Conservation (phyloP, 768 basidiomycete genomes). For the Clitopilus passeckerianus region DNA sequence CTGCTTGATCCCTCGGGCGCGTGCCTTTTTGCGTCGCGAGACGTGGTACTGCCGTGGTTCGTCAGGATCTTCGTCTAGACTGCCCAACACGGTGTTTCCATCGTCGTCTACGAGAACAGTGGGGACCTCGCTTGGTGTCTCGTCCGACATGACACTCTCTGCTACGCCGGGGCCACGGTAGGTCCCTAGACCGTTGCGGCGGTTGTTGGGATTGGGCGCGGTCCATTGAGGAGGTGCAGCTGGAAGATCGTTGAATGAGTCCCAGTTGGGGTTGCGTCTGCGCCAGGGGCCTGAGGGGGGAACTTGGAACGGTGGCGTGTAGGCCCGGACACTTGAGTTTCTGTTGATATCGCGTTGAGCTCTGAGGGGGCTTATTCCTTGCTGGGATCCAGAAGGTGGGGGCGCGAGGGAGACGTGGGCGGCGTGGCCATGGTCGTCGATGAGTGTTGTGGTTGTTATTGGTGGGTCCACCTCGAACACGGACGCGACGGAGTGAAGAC, state of each 20-base stretch:
- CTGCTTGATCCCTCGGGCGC: neutral
- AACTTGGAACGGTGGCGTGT: neutral
- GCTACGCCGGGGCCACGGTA: neutral
- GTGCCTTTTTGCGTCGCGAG: neutral
- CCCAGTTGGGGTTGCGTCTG: neutral
- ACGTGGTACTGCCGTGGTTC: neutral
- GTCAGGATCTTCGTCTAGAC: conserved; percentile 2
- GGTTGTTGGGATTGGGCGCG: neutral
- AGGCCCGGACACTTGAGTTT: neutral
- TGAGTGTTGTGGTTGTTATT: neutral
- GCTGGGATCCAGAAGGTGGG: neutral
- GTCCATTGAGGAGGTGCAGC: neutral
- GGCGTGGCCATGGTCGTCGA: neutral
- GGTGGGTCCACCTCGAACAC: neutral
- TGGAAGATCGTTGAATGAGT: neutral
- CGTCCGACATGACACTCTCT: neutral
- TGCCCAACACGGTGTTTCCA: conserved; percentile 15
- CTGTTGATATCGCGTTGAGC: neutral
- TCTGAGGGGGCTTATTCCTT: neutral
- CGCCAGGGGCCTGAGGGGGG: neutral
- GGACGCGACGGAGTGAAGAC: neutral
- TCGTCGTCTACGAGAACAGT: conserved; percentile 21
- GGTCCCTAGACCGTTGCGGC: neutral
- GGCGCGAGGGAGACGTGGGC: neutral
- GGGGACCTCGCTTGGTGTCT: conserved; percentile 7